These are phyloP conservation scores for Babesia ovis DNA, from an alignment of 169 alveolate species.

Conservation along the genomic window DNA sequence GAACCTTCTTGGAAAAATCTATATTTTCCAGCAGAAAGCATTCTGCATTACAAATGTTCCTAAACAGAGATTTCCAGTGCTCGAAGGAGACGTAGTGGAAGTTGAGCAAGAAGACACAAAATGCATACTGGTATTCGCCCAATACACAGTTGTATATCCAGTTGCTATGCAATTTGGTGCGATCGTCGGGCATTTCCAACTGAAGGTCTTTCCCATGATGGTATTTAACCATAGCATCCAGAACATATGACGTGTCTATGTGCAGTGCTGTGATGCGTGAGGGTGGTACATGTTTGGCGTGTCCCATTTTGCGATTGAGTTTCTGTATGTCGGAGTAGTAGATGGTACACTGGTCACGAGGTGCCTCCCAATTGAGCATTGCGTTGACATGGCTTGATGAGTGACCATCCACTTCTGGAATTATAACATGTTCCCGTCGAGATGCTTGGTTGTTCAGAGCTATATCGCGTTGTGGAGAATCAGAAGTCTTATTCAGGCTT, in stretches of 20 bases:
- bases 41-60: conserved; percentile 59
- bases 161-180: not conserved
- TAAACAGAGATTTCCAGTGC: conserved; percentile 43
- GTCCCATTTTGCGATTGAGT: conserved; percentile 15
- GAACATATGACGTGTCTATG: conserved; percentile 47
- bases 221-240: conserved; percentile 30
- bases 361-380: conserved; percentile 1
- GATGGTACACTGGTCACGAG: conserved; percentile 25
- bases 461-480: no score
- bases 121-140: conserved; percentile 60
- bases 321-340: conserved; percentile 57
- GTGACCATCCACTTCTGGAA: not conserved
- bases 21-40: conserved; percentile 12
- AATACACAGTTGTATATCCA: conserved; percentile 10
- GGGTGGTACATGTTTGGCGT: conserved; percentile 6
- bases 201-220: conserved; percentile 1
- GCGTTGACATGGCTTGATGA: not conserved
- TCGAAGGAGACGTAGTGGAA: conserved; percentile 49
- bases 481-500: not conserved
- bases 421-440: no score
- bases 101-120: conserved; percentile 45
- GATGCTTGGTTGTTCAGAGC: not conserved
- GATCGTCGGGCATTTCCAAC: not conserved
- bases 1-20: not conserved
- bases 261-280: conserved; percentile 37